A percentile compares a stretch with the other conserved stretches of the same genome.
Evolutionary conservation across 495 filamentous ascomycete species (phyloP).

Genomic region (Pyrenopolyporus hunteri): DNA sequence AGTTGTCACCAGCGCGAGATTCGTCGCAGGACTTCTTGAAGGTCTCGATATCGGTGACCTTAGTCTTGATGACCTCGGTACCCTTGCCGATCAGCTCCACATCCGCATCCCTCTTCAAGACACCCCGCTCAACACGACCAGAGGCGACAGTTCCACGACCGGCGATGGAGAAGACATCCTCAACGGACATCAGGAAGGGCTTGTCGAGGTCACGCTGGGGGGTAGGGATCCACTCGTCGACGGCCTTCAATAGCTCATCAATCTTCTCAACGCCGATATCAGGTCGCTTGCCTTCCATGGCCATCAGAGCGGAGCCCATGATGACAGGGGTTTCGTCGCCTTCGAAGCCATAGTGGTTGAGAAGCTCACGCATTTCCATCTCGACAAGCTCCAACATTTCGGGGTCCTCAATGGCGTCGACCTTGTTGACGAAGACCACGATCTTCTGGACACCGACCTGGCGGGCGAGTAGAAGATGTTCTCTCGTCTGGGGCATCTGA

Average conservation of each 20-base stretch:
- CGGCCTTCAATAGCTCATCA: constrained; percentile 83
- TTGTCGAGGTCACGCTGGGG: constrained; percentile 90
- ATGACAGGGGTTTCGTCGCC: constrained; percentile 97
- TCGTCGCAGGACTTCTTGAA: constrained; percentile 99
- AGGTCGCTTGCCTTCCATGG: constrained; percentile 82
- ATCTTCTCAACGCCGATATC: constrained; percentile 88
- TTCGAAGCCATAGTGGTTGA: constrained; percentile 91
- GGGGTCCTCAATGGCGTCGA: constrained; percentile 92
- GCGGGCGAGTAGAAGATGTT: constrained; percentile 95
- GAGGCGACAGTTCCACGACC: constrained; percentile 97
- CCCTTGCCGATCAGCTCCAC: constrained; percentile 92
- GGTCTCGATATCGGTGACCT: constrained; percentile 98
- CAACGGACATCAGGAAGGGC: constrained; percentile 97
- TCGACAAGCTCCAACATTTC: constrained; percentile 99
- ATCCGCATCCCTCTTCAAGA: constrained; percentile 87
- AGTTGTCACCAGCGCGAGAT: constrained; percentile 94
- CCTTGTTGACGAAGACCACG: constrained; percentile 99
- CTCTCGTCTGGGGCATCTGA: constrained; percentile 99
- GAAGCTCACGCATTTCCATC: constrained; percentile 99
- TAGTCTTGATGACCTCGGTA: constrained; percentile 83
- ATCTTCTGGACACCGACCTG: constrained; percentile 98
- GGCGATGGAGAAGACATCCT: constrained; percentile 98
- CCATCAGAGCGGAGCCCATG: constrained; percentile 94
- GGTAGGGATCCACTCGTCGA: constrained; percentile 96
- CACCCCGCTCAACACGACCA: constrained; percentile 95